These are phyloP conservation scores for Candida bentonensis DNA, from an alignment of 805 yeast genomes.

Conservation along the genomic window DNA sequence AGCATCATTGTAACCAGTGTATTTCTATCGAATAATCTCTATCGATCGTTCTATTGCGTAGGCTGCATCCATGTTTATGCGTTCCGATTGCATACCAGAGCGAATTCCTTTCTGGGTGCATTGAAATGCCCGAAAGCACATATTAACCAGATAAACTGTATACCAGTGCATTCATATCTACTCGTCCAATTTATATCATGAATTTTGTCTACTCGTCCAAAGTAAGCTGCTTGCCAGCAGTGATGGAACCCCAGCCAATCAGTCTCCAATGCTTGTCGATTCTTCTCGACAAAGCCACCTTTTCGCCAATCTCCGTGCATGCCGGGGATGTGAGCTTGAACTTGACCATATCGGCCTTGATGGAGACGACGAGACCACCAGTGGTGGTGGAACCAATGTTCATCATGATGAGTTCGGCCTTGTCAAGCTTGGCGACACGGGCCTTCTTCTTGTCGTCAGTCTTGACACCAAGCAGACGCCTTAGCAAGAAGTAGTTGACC, in stretches of 20 bases:
- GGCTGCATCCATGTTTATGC: no score
- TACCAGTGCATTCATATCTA: no score
- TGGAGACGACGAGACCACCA: constrained; percentile 97
- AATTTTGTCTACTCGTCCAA: no score
- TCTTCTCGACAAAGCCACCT: constrained; percentile 97
- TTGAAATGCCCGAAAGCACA: no score
- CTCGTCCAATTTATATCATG: no score
- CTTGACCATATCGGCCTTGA: constrained; percentile 98
- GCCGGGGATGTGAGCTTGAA: constrained; percentile 94
- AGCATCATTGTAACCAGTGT: no score
- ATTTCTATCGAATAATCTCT: no score
- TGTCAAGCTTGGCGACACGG: constrained; percentile 86
- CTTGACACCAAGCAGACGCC: constrained; percentile 96
- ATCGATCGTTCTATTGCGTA: no score
- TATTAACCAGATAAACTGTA: no score
- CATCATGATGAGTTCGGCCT: constrained; percentile 95
- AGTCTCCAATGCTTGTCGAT: constrained; percentile 99
- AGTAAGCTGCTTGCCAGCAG: constrained; percentile 49
- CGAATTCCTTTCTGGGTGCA: no score
- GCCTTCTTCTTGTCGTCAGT: constrained; percentile 96
- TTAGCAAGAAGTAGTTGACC: constrained; percentile 88
- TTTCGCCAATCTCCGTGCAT: constrained; percentile 95
- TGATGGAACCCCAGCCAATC: constrained; percentile 99
- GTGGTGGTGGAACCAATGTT: constrained; percentile 98
- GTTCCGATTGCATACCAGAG: no score